Conservation (phyloP, 805 yeast genomes). For the Kuraishia piskuri region DNA sequence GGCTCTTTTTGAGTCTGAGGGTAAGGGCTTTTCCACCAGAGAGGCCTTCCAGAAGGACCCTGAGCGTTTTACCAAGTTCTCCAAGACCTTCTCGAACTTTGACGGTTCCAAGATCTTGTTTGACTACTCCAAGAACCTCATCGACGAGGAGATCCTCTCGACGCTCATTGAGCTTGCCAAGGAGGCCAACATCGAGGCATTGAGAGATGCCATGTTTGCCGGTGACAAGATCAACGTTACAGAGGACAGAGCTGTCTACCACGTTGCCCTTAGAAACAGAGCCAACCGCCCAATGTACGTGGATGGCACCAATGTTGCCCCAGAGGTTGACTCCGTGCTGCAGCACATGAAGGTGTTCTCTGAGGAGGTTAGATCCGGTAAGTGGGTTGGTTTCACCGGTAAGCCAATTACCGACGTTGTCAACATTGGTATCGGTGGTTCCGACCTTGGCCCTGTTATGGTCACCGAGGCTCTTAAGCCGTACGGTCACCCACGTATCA, state of each 20-base stretch:
- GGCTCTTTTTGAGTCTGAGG: constrained; percentile 56
- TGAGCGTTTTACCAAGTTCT: constrained; percentile 64
- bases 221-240: constrained; percentile 95
- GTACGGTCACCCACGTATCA: constrained; percentile 65
- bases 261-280: constrained; percentile 93
- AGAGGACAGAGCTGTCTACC: constrained; percentile 95
- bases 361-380: constrained; percentile 82
- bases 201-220: constrained; percentile 85
- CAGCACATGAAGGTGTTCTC: constrained; percentile 96
- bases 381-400: constrained; percentile 96
- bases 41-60: constrained; percentile 74
- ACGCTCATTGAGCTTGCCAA: constrained; percentile 72
- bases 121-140: constrained; percentile 91
- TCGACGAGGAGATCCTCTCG: constrained; percentile 72
- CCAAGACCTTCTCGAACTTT: constrained; percentile 71
- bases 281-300: constrained; percentile 76
- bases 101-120: constrained; percentile 87
- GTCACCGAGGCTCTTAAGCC: constrained; percentile 96
- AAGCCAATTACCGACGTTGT: constrained; percentile 89
- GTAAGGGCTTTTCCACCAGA: constrained; percentile 63
- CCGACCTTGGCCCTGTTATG: constrained; percentile 99
- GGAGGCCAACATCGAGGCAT: constrained; percentile 79
- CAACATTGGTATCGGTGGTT: constrained; percentile 98
- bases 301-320: constrained; percentile 83
- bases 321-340: constrained; percentile 86